Evolutionary conservation across 192 early-diverging fungal species (phyloP).

Genomic region (Coemansia sp.): DNA sequence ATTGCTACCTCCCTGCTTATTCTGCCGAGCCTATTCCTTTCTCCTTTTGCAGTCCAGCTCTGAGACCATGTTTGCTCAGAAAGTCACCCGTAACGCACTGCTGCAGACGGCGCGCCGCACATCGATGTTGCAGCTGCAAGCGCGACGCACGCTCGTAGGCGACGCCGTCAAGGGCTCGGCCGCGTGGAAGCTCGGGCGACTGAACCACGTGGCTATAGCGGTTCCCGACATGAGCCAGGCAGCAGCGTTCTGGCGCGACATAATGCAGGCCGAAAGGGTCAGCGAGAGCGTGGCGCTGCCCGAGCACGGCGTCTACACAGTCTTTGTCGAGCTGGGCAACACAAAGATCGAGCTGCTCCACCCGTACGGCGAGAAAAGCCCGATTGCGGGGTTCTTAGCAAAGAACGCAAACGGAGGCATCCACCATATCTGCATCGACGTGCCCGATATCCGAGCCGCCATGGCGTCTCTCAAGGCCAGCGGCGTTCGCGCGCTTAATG

Average conservation of each 20-base stretch:
- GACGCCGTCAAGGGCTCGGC: slow-evolving; percentile 19
- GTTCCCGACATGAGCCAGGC: slow-evolving; percentile 71
- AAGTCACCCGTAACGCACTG: too few species aligned
- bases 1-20: too few species aligned
- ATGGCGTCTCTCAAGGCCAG: slow-evolving; percentile 61
- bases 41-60: too few species aligned
- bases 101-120: too few species aligned
- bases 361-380: slow-evolving; percentile 69
- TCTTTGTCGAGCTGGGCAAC: slow-evolving; percentile 81
- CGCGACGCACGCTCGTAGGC: slow-evolving; percentile 15
- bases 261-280: slow-evolving; percentile 64
- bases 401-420: slow-evolving; percentile 80
- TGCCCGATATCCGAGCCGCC: slow-evolving; percentile 64
- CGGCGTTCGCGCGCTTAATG: slow-evolving; percentile 62
- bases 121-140: too few species aligned
- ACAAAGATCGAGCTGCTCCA: slow-evolving; percentile 83
- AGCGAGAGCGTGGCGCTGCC: slow-evolving; percentile 67
- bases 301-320: slow-evolving; percentile 82
- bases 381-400: slow-evolving; percentile 72
- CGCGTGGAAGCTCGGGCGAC: slow-evolving; percentile 66
- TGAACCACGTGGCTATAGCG: slow-evolving; percentile 84
- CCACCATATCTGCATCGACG: slow-evolving; percentile 81
- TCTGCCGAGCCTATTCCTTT: too few species aligned
- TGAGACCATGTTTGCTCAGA: too few species aligned
- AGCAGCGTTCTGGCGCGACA: slow-evolving; percentile 63